Evolutionary conservation across 2,329 filamentous ascomycete species (phyloP).

Genomic region (Chaetomiaceae sp.): DNA sequence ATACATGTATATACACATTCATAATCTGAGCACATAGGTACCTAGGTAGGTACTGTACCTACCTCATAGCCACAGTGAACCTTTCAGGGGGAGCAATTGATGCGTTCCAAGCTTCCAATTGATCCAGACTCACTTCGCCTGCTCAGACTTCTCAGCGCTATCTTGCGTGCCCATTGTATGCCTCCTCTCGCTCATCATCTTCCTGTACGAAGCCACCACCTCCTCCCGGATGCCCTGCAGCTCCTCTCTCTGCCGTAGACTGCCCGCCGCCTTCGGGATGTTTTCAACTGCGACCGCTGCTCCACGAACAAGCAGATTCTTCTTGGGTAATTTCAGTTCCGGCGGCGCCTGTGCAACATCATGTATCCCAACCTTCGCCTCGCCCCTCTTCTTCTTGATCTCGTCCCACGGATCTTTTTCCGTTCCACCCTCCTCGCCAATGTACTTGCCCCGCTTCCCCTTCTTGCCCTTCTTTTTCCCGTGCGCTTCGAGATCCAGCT

Average conservation of each 20-base stretch:
- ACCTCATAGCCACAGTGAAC: no score
- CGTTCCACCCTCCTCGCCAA: constrained; percentile 44
- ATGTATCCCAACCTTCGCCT: constrained; percentile 47
- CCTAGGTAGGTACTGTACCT: no score
- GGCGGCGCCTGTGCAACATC: constrained; percentile 73
- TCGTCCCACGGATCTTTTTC: constrained; percentile 71
- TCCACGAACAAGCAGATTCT: constrained; percentile 60
- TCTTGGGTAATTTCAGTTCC: constrained; percentile 58
- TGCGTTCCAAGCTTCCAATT: not conserved
- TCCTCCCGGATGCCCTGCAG: constrained; percentile 63
- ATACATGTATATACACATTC: no score
- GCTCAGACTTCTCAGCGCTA: not conserved
- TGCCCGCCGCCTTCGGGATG: constrained; percentile 65
- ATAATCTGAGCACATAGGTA: no score
- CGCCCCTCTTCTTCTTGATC: constrained; percentile 62
- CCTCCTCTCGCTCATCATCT: constrained; percentile 59
- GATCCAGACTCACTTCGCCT: not conserved
- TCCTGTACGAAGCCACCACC: constrained; percentile 70
- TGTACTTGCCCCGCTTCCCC: constrained; percentile 33
- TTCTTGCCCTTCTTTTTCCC: constrained; percentile 44
- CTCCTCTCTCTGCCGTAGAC: constrained; percentile 68
- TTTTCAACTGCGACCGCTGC: constrained; percentile 64
- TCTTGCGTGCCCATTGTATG: constrained; percentile 14
- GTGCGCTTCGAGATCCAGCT: constrained; percentile 41
- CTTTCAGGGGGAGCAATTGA: no score